Base-by-base conservation (phyloP, 176 grass and related monocot species). In the Elymus sibiricus region DNA sequence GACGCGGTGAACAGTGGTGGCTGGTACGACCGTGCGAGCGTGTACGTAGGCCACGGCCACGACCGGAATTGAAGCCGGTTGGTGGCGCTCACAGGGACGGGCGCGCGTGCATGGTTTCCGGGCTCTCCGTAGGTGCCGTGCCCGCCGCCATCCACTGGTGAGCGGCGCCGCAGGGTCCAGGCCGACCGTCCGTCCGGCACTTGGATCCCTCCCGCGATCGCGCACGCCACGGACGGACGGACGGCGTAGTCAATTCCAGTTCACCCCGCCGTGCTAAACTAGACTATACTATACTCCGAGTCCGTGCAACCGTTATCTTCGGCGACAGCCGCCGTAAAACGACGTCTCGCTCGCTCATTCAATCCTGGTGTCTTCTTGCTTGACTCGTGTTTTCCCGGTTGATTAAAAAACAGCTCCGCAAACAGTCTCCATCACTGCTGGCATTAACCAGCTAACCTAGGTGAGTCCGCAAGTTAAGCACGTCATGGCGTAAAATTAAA, bases 81-180 rank as follows among this genome's bases (percentile, higher is more conserved):
- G 77, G 77, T 79, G 59, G 58, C 77, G 59, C 24, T 79, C 77
- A 79, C 77, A 79, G 9, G 77, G 58, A 63, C 56, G 77, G 21
- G 58, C 77, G 49, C 74, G 77, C 42, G 47, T 31, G 66, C 34
- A 70, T 70, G 66, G 17, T 3, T 38, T 5, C 16, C 66, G 66
- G 21, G 34, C 16, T 19, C 49, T 19, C 49, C 16, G 49, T 19
- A 7, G 49, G 49, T 6, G 8, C 40, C 24, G 42, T 68, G 31
- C 73, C 39, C 1, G 71, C 25, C 71, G 71, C n/a, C 71, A 43
- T 75, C 43, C 46, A 1, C 74, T 13, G 17, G 73, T 53, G 71
- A n/a, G 70, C 70, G 70, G 13, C 70, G 25, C 62, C 25, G 16
- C 49, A 7, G 49, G 49, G 49, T 1, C 49, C 49, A 15, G 47